A percentile compares a stretch with the other conserved stretches of the same genome.
Evolutionary conservation across 345 rosid genomes (phyloP).

Genomic region (Murraya paniculata): DNA sequence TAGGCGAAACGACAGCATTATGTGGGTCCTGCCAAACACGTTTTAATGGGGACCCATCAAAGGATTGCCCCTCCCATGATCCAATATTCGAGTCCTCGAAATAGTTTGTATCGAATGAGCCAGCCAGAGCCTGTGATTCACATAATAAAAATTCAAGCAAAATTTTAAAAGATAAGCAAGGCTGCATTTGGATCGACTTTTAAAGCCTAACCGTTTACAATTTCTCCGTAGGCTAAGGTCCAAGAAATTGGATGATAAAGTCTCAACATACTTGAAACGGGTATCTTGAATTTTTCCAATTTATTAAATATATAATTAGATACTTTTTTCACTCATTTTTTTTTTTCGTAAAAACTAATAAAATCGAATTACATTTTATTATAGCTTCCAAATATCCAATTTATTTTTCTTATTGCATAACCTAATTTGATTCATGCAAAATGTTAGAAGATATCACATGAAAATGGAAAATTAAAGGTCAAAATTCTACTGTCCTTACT

Average conservation of each 20-base stretch:
- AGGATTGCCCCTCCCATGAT: background rate
- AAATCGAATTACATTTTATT: no score
- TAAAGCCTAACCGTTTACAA: background rate
- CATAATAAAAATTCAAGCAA: no score
- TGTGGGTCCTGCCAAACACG: no score
- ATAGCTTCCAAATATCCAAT: no score
- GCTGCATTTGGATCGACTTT: constrained; percentile 9
- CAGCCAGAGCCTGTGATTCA: background rate
- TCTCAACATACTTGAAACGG: background rate
- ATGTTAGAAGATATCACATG: background rate
- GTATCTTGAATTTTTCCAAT: background rate
- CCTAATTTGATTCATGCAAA: no score
- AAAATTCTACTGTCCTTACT: background rate
- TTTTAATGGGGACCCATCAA: no score
- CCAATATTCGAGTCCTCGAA: background rate
- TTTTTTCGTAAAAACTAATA: background rate
- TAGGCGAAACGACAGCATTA: no score
- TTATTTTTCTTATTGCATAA: no score
- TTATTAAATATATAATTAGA: no score
- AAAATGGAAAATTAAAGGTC: background rate
- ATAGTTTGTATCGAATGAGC: background rate
- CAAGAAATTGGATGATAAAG: background rate
- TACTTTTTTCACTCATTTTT: no score
- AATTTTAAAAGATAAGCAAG: background rate
- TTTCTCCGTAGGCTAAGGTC: background rate